Base-by-base conservation (phyloP, 495 filamentous ascomycete genomes). In the Hypoxylon crocopeplum region DNA sequence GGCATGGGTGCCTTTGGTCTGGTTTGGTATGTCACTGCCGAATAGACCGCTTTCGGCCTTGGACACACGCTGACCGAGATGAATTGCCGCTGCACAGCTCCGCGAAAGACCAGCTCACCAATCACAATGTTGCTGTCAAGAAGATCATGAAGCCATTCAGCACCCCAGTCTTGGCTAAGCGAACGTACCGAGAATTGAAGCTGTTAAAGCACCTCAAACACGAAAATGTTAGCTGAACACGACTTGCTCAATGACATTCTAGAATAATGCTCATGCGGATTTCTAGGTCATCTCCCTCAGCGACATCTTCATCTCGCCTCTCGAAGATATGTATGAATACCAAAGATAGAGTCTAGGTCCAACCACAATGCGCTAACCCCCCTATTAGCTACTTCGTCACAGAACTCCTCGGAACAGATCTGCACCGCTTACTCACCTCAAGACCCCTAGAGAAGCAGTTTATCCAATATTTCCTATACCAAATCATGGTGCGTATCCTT, bases 61-160 rank as follows among this genome's bases (percentile, higher is more conserved):
- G 49, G 51, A 46, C 38, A 37, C 46, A 42, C 21, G 56, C 72
- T 72, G 42, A 72, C 42, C 16, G 40, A 37, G 16, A 24, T 13
- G 33, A 19, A 32, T 46, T 42, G 52, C 49, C 30, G 57, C 60
- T 37, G 27, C 41, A 62, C 70, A 98, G 94, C 76, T 97, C 94
- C 38, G 94, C 94, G 53, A 93, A 89, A 77, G 94, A 98, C 72
- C 91, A 97, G 81, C 91, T 98, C 72, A 98, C 95, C 46, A 87
- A 81, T 66, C 91, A 96, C 71, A 90, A 90, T 69, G 94, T 98
- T 53, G 94, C 94, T 24, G 92, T 98, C 66, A 98, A 98, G 85
- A 98, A 98, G 82, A 98, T 98, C 69, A 98, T 98, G 95, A 98
- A 98, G 81, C 94, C 94, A 5, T 98, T 98, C 78, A 96, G 92